Base-by-base conservation (phyloP, 1,284 basidiomycete species). In the Puccinia horiana region DNA sequence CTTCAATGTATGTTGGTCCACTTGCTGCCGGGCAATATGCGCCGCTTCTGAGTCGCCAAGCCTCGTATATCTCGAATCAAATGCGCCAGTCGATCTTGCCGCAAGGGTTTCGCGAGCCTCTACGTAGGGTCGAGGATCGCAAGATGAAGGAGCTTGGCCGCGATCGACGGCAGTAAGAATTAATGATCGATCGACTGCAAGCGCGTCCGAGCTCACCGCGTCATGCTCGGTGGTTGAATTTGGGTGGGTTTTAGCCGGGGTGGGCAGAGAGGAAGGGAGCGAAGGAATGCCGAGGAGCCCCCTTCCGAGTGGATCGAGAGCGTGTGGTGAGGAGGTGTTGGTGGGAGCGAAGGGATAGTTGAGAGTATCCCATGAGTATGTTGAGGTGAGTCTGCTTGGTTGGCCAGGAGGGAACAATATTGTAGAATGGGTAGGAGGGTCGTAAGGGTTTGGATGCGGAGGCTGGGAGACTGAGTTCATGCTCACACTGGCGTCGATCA, bases 391-490 rank as follows among this genome's bases (percentile, higher is more conserved):
- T 20, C 20, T n/a, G 1, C 9, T 67, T 35, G 35, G 35, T 47
- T 69, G 42, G 42, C 42, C 65, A 47, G 65, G 42, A 26, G 35
- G 65, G 35, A 26, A 44, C 18, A n/a, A 61, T 67, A 6, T 32
- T n/a, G 40, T 12, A 29, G 42, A 9, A 29, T 20, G 42, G 35
- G 14, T n/a, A n/a, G 29, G 29, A 9, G 40, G 8, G 65, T 47
- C 65, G 65, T 69, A 69, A 44, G 42, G 47, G 26, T 42, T 69
- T 37, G 65, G 9, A 69, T 69, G 65, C 29, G 37, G 40, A 35
- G 32, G 32, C 23, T 18, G 23, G 63, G 63, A 20, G 63, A 67
- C 16, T 23, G 63, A 35, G 63, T 47, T 42, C 42, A 69, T 69
- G 44, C 16, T 29, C 5, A 2, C 26, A 61, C 56, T 32, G 29